phyloP scores from a whole-genome alignment of 148 eudicot genomes.

The Euryodendron excelsum region DNA sequence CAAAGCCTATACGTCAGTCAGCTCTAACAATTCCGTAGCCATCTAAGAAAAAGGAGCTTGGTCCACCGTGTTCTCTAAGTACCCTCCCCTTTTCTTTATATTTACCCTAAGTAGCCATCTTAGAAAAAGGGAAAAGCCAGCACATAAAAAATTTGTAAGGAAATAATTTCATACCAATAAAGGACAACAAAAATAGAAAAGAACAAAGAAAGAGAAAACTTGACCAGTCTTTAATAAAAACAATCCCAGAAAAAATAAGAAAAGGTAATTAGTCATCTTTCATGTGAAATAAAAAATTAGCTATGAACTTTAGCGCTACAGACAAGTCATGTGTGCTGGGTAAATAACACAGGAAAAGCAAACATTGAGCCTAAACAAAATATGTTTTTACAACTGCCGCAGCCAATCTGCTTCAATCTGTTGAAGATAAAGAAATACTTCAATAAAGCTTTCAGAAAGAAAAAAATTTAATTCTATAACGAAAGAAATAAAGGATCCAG shows the following conservation, averaged over 20 bases:
- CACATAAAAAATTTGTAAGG: neutral
- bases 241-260: neutral
- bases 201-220: neutral
- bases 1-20: neutral
- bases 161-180: neutral
- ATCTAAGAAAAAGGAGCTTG: too few species aligned
- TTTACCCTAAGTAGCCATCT: too few species aligned
- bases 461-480: too few species aligned
- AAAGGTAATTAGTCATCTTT: neutral
- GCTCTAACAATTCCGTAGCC: too few species aligned
- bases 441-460: too few species aligned
- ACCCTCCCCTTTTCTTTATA: too few species aligned
- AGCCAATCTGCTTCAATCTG: neutral
- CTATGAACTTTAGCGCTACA: neutral
- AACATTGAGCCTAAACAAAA: neutral
- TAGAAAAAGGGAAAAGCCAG: too few species aligned
- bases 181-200: neutral
- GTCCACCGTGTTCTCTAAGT: too few species aligned
- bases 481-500: neutral
- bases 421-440: neutral
- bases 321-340: neutral
- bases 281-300: neutral
- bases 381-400: neutral
- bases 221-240: neutral
- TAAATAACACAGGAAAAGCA: neutral